phyloP scores from a whole-genome alignment of 192 early-diverging fungal genomes.

The Dimargaris cristalligena region DNA sequence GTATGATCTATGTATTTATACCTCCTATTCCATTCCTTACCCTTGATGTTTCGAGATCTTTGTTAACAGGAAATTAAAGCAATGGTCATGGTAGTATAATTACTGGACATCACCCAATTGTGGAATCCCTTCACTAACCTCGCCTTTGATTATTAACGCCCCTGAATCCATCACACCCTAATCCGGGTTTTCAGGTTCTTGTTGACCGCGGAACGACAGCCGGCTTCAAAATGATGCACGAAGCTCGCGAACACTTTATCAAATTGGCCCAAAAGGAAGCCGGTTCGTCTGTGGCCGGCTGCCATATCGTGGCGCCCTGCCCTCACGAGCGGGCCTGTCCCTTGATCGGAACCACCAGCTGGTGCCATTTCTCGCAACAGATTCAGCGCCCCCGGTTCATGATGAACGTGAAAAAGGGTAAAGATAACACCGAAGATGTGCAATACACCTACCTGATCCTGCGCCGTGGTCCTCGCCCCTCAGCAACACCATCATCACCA shows the following conservation, averaged over 20 bases:
- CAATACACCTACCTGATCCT: conserved; percentile 67
- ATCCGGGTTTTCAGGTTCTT: too few species aligned
- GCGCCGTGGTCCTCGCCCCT: conserved; percentile 38
- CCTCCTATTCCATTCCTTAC: too few species aligned
- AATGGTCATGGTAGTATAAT: too few species aligned
- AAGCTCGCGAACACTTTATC: conserved; percentile 51
- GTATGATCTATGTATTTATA: too few species aligned
- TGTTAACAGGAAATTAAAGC: too few species aligned
- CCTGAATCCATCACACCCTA: too few species aligned
- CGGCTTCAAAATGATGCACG: conserved; percentile 43
- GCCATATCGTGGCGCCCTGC: conserved; percentile 70
- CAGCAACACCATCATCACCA: conserved; percentile 11
- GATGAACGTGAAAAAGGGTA: conserved; percentile 49
- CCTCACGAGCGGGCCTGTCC: conserved; percentile 63
- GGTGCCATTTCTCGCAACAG: conserved; percentile 75
- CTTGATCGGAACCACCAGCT: conserved; percentile 32
- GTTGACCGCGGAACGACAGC: conserved; percentile 68
- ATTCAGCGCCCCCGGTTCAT: conserved; percentile 44
- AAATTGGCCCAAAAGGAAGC: conserved; percentile 18
- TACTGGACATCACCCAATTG: too few species aligned
- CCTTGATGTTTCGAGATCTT: too few species aligned
- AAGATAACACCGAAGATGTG: conserved; percentile 48
- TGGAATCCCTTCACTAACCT: too few species aligned
- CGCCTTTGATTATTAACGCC: too few species aligned
- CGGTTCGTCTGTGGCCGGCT: conserved; percentile 9